Base-by-base conservation (phyloP, 352 stramenopile genomes). In the Phytophthora ramorum region DNA sequence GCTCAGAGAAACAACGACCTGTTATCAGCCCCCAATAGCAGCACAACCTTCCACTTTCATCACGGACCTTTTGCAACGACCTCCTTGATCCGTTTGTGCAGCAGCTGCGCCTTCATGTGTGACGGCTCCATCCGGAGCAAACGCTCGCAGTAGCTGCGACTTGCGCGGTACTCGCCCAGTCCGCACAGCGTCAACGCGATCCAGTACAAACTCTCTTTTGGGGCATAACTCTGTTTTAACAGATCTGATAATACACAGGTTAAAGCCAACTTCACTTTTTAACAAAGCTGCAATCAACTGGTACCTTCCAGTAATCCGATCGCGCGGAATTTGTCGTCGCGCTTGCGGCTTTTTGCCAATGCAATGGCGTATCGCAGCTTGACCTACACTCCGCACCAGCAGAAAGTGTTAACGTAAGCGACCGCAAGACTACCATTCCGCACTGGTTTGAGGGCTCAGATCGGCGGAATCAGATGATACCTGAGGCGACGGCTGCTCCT, bases 71-170 rank as follows among this genome's bases (percentile, higher is more conserved):
- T 89, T 55, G 78, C 63, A 0, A 83, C 66, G 30, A 87, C 77
- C 38, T 92, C 83, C 44, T 92, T 91, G 58, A 95, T 89, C 47
- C 83, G 87, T 37, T 90, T 78, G 66, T 91, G 85, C 58, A 95
- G 69, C 51, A 84, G 63, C n/a, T 89, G 79, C 41, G 83, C 86
- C 50, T 86, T 90, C 53, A 78, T 78, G 60, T 95, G 81, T 34
- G 73, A 78, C 52, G 86, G 84, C 14, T 95, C 84, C 64, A 90
- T 80, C 47, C 81, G 81, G n/a, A 95, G 76, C 59, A 95, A 72
- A 17, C 74, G 76, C 66, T 95, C 86, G 71, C 83, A 92, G 51
- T 91, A 80, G 53, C 62, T 80, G 30, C 84, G 78, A 73, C 86
- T 95, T 26, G 73, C 66, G 37, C 81, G 79, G 56, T 89, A 87